Base-by-base conservation (phyloP, 2,329 filamentous ascomycete species). In the Leptographium lundbergii region DNA sequence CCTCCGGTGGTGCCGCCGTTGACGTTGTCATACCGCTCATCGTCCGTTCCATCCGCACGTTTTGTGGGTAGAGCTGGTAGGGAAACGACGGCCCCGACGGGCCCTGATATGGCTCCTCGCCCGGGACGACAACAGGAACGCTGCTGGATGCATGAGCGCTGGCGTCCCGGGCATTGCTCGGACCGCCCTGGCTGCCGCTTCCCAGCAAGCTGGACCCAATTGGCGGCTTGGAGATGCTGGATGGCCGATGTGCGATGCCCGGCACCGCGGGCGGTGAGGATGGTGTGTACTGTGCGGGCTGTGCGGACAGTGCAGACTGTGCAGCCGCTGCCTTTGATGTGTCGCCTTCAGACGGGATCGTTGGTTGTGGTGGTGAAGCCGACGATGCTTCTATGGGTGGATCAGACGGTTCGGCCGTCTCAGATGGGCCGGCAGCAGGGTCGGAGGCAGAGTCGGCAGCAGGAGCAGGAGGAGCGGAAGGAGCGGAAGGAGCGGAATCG, bases 31-130 rank as follows among this genome's bases (percentile, higher is more conserved):
- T 80, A 52, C 81, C 74, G 14, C 88, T 91, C 9, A 87, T 85
- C 17, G 84, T 81, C 24, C 89, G 89, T n/a, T 83, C 81, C 45
- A 87, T 75, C 67, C 89, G 91, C 27, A 86, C 80, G 59, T 84
- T 81, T 68, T 95, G 90, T 7, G 86, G 82, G 70, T 95, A 95
- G 82, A 92, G 86, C 65, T 82, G 82, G 69, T 95, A 95, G 0
- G 89, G 88, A 70, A 94, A 88, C 57, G 88, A 94, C 22, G 90
- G 89, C 3, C 85, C 86, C 4, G 81, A 83, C 1, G 84, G 81
- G 7, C 85, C 87, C 57, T 81, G 80, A 64, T 90, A 88, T 14
- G 87, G 86, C 60, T 81, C 85, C 60, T 89, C 78, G n/a, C 57
- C 55, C 9, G 47, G 57, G 9, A 56, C 42, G 5, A 51, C 42